These are phyloP conservation scores for Gossypium sturtianum DNA, from an alignment of 345 rosid genomes.

Conservation along the genomic window DNA sequence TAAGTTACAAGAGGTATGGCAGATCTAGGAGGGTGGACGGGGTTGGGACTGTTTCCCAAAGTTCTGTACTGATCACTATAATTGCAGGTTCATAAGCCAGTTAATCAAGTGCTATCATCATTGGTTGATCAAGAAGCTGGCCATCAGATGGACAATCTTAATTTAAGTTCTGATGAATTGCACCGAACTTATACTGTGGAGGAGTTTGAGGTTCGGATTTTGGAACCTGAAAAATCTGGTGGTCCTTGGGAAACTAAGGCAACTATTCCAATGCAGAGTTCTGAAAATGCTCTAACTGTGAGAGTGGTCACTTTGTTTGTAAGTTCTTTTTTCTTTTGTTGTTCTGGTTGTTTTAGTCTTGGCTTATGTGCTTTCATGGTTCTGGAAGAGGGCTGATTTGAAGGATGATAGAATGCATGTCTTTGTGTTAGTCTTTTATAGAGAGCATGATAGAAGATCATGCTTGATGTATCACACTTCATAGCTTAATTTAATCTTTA, in stretches of 20 bases:
- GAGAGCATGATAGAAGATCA: neutral
- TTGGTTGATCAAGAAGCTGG: conserved; percentile 93
- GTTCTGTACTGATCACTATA: conserved; percentile 10
- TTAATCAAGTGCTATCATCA: conserved; percentile 85
- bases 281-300: conserved; percentile 92
- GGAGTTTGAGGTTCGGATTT: conserved; percentile 84
- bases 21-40: neutral
- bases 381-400: conserved; percentile 7
- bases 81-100: conserved; percentile 72
- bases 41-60: conserved; percentile 6
- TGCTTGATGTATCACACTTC: neutral
- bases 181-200: conserved; percentile 71
- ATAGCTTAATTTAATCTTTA: neutral
- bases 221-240: conserved; percentile 84
- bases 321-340: conserved; percentile 35
- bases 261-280: conserved; percentile 88
- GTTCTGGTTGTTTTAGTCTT: conserved; percentile 16
- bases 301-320: conserved; percentile 84
- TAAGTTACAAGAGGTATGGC: neutral
- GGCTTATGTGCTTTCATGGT: neutral
- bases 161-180: conserved; percentile 67
- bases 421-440: neutral
- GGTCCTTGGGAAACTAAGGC: conserved; percentile 94
- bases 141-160: conserved; percentile 82
- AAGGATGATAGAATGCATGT: conserved; percentile 1